Evolutionary conservation across 768 basidiomycete species (phyloP), one percentile per base, ranked within the genome.

Genomic region (Mycena polygramma): DNA sequence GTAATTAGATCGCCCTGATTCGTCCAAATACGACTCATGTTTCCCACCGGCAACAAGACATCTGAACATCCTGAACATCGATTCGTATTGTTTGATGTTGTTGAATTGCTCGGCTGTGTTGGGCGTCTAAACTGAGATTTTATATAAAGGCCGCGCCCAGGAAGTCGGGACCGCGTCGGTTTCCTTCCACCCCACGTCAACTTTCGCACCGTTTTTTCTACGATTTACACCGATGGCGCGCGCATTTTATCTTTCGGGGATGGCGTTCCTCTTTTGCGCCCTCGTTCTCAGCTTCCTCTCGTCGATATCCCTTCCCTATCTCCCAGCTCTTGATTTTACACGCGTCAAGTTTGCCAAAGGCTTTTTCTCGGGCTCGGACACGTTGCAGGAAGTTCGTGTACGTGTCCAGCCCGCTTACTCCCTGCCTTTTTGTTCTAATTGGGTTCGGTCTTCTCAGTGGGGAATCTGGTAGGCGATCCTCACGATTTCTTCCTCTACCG

Each of bases 241-340:
- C 45, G 45, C 49, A 10, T 70, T 69, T 39, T 72, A 68, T 48
- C 59, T 69, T 10, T 26, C 69, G 2, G 74, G 74, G 7, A 62
- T 55, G 26, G 64, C 24, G 13, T 68, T 73, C 48, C 69, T 75
- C 41, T 68, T 73, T 45, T 11, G 62, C 26, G 74, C 74, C 4
- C 36, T 75, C 26, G 66, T 73, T 3, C 63, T 75, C 20, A 71
- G 66, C 58, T 70, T 75, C 63, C 53, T 75, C 22, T 46, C 63
- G 4, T 75, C 74, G 5, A 75, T 75, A 58, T 75, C 74, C 22
- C 69, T 73, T 22, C 74, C 74, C 6, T 69, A 68, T 36, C 66
- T 75, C 41, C 63, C 66, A 7, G 68, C 74, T 20, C 36, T 75
- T 49, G 74, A 75, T 52, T 68, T 70, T 36, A 64, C 41, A 11